Conservation (phyloP, 108 stramenopile genomes). For the Cylindrotheca closterium region DNA sequence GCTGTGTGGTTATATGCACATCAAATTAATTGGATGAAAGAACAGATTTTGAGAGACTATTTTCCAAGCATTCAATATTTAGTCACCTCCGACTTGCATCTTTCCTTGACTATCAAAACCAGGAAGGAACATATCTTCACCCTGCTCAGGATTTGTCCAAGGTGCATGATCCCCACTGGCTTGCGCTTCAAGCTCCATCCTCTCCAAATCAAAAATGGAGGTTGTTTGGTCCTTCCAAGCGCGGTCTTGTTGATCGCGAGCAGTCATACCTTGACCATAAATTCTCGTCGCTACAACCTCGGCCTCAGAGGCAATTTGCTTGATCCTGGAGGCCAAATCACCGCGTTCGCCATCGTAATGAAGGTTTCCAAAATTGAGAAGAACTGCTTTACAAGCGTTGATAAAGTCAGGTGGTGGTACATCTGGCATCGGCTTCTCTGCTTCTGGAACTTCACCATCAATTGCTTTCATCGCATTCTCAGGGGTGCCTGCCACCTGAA, state of each 20-base stretch:
- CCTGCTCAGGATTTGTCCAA: slow-evolving; percentile 73
- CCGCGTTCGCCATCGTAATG: slow-evolving; percentile 72
- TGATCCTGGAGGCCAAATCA: slow-evolving; percentile 75
- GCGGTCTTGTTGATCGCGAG: slow-evolving; percentile 87
- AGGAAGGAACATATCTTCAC: slow-evolving; percentile 72
- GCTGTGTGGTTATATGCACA: too few relatives aligned
- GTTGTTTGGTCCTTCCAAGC: slow-evolving; percentile 85
- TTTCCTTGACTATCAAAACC: slow-evolving; percentile 81
- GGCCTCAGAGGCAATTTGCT: slow-evolving; percentile 78
- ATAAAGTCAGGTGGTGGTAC: slow-evolving; percentile 90
- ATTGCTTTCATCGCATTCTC: slow-evolving; percentile 81
- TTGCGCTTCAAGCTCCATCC: slow-evolving; percentile 85
- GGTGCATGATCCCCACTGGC: slow-evolving; percentile 75
- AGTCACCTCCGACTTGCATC: slow-evolving; percentile 79
- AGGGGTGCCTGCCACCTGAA: slow-evolving; percentile 75
- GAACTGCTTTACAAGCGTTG: slow-evolving; percentile 85
- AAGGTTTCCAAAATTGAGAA: slow-evolving; percentile 89
- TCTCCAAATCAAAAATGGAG: slow-evolving; percentile 87
- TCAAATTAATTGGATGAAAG: not conserved
- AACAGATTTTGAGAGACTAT: not conserved
- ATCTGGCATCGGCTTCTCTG: slow-evolving; percentile 83
- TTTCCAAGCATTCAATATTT: too few relatives aligned
- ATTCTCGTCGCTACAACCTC: slow-evolving; percentile 87
- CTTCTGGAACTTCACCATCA: slow-evolving; percentile 77
- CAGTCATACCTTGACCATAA: slow-evolving; percentile 86